These are phyloP conservation scores for Ramaria sp. DNA, from an alignment of 768 basidiomycete genomes.

Conservation along the genomic window DNA sequence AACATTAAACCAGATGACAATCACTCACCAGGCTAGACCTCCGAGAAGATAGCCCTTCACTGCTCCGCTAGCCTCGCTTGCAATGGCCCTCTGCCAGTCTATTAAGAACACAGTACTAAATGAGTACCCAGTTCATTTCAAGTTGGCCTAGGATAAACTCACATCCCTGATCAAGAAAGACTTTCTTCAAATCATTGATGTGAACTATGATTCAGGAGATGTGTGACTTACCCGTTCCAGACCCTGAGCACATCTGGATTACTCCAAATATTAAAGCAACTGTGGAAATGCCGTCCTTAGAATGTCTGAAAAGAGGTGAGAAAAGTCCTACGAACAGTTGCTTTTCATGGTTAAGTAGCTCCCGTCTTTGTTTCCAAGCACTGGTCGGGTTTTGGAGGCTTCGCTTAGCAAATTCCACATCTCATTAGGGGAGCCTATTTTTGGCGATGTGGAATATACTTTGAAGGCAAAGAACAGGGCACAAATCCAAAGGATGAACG, in stretches of 20 bases:
- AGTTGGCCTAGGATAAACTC: slow-evolving; percentile 9
- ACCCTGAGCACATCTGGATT: slow-evolving; percentile 1
- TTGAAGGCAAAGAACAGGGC: slow-evolving; percentile 24
- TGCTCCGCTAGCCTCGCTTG: slow-evolving; percentile 24
- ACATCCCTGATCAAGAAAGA: slow-evolving; percentile 15
- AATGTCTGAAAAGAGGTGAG: slow-evolving; percentile 12
- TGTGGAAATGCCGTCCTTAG: neutral
- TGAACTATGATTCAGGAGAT: neutral
- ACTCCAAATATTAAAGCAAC: neutral
- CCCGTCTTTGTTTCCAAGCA: slow-evolving; percentile 25
- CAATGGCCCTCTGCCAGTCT: slow-evolving; percentile 30
- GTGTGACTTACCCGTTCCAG: slow-evolving; percentile 9
- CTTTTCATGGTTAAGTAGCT: slow-evolving; percentile 26
- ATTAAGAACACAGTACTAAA: neutral
- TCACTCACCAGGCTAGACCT: slow-evolving; percentile 24
- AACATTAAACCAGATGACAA: neutral
- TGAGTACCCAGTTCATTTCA: neutral
- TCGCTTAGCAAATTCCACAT: slow-evolving; percentile 24
- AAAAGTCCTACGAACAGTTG: slow-evolving; percentile 17
- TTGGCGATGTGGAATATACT: slow-evolving; percentile 20
- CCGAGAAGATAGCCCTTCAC: slow-evolving; percentile 28
- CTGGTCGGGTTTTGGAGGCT: slow-evolving; percentile 20
- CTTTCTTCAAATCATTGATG: slow-evolving; percentile 8
- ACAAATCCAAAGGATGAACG: slow-evolving; percentile 25
- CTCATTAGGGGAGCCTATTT: slow-evolving; percentile 28